Conservation (phyloP, 257 asterid species). For the Gynochthodes officinalis region DNA sequence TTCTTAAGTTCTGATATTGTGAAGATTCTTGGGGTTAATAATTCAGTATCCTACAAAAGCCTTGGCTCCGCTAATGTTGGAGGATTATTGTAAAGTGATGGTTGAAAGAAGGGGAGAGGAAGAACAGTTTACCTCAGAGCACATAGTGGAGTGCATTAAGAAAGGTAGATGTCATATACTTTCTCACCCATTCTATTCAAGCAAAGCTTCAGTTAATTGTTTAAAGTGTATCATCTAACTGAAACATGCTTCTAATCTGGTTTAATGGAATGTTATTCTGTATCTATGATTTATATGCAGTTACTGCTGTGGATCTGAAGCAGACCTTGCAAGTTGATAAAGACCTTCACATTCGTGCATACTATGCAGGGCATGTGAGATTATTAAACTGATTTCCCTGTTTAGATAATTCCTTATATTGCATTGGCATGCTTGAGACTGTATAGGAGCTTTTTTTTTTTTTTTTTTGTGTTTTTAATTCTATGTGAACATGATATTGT, state of each 20-base stretch:
- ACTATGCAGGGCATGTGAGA: conserved; percentile 95
- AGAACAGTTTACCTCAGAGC: conserved; percentile 66
- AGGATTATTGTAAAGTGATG: conserved; percentile 83
- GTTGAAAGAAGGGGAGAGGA: conserved; percentile 82
- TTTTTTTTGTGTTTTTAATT: background rate
- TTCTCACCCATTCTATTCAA: background rate
- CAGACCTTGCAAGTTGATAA: conserved; percentile 80
- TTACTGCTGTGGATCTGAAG: conserved; percentile 84
- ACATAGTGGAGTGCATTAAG: conserved; percentile 75
- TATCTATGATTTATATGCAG: conserved; percentile 31
- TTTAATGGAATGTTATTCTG: background rate
- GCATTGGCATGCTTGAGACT: background rate
- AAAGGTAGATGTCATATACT: conserved; percentile 43
- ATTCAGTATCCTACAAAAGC: conserved; percentile 95
- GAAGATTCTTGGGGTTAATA: conserved; percentile 6
- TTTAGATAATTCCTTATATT: background rate
- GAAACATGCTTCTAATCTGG: background rate
- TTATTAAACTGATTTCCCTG: conserved; percentile 17
- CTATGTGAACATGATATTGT: background rate
- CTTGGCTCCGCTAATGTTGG: conserved; percentile 80
- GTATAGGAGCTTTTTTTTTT: background rate
- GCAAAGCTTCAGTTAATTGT: background rate
- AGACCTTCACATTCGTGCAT: conserved; percentile 86
- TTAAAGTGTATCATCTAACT: background rate
- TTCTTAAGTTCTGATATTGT: background rate